Percentiles rank a stretch among this genome's conserved stretches.
Evolutionary conservation across 129 eudicot genomes (phyloP).

Genomic region (Heracleum sosnowskyi): DNA sequence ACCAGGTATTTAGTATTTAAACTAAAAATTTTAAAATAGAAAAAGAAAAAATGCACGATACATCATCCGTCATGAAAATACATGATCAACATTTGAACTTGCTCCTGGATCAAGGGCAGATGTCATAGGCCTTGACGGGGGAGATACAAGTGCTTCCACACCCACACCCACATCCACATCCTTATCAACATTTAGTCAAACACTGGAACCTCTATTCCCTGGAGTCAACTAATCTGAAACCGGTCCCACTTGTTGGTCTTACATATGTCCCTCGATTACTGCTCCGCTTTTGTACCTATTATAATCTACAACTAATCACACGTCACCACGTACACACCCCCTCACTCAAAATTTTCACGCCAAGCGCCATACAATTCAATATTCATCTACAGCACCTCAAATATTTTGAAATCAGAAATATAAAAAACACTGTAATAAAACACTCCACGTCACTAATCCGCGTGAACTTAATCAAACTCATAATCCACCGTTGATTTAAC

Average conservation of each 20-base stretch:
- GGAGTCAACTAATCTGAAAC: neutral
- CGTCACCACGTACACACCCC: neutral
- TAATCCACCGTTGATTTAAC: neutral
- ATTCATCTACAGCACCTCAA: no score
- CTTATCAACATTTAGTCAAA: neutral
- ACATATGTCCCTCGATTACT: neutral
- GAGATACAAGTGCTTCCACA: neutral
- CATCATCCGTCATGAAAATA: no score
- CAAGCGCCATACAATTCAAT: neutral
- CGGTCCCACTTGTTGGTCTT: neutral
- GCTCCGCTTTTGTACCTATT: neutral
- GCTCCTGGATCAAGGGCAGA: no score
- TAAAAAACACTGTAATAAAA: neutral
- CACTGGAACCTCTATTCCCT: neutral
- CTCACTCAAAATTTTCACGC: neutral
- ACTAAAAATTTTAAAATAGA: no score
- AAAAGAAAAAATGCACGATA: no score
- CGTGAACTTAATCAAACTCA: neutral
- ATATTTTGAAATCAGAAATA: neutral
- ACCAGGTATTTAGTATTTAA: no score
- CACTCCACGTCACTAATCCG: slow-evolving; percentile 1
- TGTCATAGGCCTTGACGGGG: neutral
- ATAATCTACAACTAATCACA: neutral
- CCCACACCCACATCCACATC: neutral
- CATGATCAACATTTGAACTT: no score